A percentile compares a stretch with the other conserved stretches of the same genome.
These are phyloP conservation scores for Aspergillus diversus DNA, from an alignment of 495 filamentous ascomycete species.

Conservation along the genomic window DNA sequence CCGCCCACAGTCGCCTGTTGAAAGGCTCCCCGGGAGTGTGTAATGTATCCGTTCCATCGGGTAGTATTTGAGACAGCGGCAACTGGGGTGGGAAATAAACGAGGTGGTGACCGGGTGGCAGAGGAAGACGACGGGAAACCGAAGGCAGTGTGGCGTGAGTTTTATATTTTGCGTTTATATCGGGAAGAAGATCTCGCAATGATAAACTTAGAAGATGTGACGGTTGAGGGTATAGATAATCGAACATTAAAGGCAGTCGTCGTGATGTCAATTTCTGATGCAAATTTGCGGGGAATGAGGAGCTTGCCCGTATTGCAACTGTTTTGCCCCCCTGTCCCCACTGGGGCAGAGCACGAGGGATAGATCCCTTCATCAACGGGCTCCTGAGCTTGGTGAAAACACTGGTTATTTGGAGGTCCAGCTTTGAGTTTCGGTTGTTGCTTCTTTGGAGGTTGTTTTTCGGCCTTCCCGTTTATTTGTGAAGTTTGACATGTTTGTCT, in stretches of 20 bases:
- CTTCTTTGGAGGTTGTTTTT: neutral
- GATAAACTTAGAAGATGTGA: conserved; percentile 68
- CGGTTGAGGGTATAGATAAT: conserved; percentile 65
- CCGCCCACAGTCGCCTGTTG: conserved; percentile 78
- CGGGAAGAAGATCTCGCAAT: conserved; percentile 61
- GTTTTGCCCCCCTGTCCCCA: conserved; percentile 3
- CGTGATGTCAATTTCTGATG: conserved; percentile 48
- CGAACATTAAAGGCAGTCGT: conserved; percentile 58
- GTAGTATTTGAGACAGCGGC: conserved; percentile 57
- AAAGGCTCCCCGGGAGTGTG: conserved; percentile 71
- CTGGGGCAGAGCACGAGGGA: conserved; percentile 12
- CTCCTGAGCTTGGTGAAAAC: neutral
- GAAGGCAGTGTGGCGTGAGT: conserved; percentile 36
- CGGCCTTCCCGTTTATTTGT: neutral
- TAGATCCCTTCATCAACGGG: conserved; percentile 24
- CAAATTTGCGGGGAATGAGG: conserved; percentile 35
- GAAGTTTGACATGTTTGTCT: conserved; percentile 44
- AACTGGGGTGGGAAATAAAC: conserved; percentile 73
- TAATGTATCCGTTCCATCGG: conserved; percentile 72
- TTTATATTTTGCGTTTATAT: neutral
- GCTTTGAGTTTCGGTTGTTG: neutral
- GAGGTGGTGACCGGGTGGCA: conserved; percentile 62
- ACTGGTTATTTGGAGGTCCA: neutral
- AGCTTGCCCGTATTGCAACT: conserved; percentile 24
- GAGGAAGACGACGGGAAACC: conserved; percentile 32